These are phyloP conservation scores for Phytomonas sp. DNA, from an alignment of 208 protist species.

Conservation along the genomic window DNA sequence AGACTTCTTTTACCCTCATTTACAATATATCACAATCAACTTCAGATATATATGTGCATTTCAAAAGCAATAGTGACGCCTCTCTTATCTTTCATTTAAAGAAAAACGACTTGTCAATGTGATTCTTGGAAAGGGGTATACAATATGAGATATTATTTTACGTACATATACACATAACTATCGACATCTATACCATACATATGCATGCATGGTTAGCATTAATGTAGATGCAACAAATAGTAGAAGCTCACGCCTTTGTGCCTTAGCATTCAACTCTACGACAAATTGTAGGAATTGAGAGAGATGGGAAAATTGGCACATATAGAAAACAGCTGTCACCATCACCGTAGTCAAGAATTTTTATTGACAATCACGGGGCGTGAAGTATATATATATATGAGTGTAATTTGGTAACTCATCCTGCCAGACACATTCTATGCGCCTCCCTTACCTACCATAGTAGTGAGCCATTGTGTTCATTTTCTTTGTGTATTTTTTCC, in stretches of 20 bases:
- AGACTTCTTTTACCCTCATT: not conserved
- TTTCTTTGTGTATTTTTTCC: not conserved
- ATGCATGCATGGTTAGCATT: not conserved
- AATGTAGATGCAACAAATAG: not conserved
- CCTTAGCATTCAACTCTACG: not conserved
- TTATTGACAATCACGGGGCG: not conserved
- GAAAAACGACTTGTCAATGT: not conserved
- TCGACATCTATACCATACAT: conserved; percentile 2
- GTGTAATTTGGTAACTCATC: not conserved
- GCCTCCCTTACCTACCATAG: not conserved
- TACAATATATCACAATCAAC: not conserved
- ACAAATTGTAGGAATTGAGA: not conserved
- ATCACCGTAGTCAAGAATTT: not conserved
- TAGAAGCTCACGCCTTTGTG: not conserved
- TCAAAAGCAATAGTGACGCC: not conserved
- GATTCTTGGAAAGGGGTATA: not conserved
- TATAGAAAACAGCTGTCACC: not conserved
- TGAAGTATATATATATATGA: conserved; percentile 1
- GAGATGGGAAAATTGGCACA: not conserved
- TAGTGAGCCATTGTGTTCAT: not conserved
- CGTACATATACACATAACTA: conserved; percentile 6
- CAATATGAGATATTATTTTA: not conserved
- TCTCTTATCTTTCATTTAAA: not conserved
- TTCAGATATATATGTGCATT: not conserved
- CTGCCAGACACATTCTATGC: not conserved